A percentile compares a stretch with the other conserved stretches of the same genome.
phyloP scores from a whole-genome alignment of 140 eudicot genomes.

The Bidens hawaiensis region DNA sequence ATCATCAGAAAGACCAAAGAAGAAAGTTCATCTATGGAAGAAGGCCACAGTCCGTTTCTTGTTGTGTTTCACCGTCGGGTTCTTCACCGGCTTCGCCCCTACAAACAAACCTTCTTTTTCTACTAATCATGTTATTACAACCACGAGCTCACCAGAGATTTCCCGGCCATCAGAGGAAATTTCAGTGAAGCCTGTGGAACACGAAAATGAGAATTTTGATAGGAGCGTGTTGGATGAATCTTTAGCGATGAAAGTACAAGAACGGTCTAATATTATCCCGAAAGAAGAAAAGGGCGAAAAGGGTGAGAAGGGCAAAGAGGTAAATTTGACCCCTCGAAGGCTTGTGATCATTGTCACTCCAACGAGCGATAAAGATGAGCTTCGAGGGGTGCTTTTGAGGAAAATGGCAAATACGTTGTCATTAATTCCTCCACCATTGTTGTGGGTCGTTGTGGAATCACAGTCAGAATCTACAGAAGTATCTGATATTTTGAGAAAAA shows the following conservation, averaged over 20 bases:
- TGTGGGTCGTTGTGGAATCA: slow-evolving; percentile 86
- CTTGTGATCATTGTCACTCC: slow-evolving; percentile 80
- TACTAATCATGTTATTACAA: slow-evolving; percentile 1
- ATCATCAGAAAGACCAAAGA: slow-evolving; percentile 68
- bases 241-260: slow-evolving; percentile 15
- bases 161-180: slow-evolving; percentile 39
- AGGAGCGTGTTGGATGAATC: slow-evolving; percentile 43
- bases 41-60: slow-evolving; percentile 77
- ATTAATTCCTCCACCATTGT: slow-evolving; percentile 58
- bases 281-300: slow-evolving; percentile 7
- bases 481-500: slow-evolving; percentile 64
- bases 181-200: slow-evolving; percentile 12
- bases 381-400: slow-evolving; percentile 51
- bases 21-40: slow-evolving; percentile 70
- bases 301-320: slow-evolving; percentile 13
- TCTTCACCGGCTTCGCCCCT: slow-evolving; percentile 93
- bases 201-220: slow-evolving; percentile 27
- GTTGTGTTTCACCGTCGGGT: slow-evolving; percentile 78
- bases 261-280: slow-evolving; percentile 15
- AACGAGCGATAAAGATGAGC: slow-evolving; percentile 50
- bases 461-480: slow-evolving; percentile 52
- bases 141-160: slow-evolving; percentile 30
- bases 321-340: slow-evolving; percentile 35
- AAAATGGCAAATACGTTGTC: slow-evolving; percentile 67
- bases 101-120: slow-evolving; percentile 44